Evolutionary conservation across 2,329 filamentous ascomycete species (phyloP).

Genomic region (Ophiostoma ips): DNA sequence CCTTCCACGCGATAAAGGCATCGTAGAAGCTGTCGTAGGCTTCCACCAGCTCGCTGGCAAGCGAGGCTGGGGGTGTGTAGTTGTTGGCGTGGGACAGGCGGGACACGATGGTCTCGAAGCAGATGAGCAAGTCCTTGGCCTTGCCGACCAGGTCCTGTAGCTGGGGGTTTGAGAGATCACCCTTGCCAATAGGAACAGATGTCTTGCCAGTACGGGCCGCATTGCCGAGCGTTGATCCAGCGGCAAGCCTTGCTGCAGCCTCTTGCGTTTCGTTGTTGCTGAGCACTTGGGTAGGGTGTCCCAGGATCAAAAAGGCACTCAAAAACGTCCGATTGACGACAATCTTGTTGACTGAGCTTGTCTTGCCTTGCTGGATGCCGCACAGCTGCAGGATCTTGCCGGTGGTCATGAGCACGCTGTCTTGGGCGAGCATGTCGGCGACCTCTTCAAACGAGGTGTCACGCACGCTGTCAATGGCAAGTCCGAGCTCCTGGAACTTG

Average conservation of each 20-base stretch:
- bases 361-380: constrained; percentile 50
- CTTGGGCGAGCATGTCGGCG: constrained; percentile 50
- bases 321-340: constrained; percentile 62
- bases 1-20: constrained; percentile 74
- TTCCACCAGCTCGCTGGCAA: constrained; percentile 50
- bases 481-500: constrained; percentile 50
- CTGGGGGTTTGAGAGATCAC: constrained; percentile 46
- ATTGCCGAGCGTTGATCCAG: neutral
- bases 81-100: constrained; percentile 52
- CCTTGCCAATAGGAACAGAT: constrained; percentile 25
- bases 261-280: constrained; percentile 46
- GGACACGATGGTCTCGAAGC: constrained; percentile 61
- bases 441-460: constrained; percentile 64
- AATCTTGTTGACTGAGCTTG: constrained; percentile 52
- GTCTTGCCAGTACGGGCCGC: neutral
- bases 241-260: neutral
- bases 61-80: constrained; percentile 49
- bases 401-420: constrained; percentile 51
- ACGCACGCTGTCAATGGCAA: constrained; percentile 57
- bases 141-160: constrained; percentile 62
- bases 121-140: constrained; percentile 61
- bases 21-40: constrained; percentile 62
- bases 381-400: constrained; percentile 56
- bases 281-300: constrained; percentile 64
- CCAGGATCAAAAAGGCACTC: constrained; percentile 66